Percentiles rank a stretch among this genome's conserved stretches.
Conservation (phyloP, 805 yeast genomes). For the Saccharomycopsis synnaedendra region DNA sequence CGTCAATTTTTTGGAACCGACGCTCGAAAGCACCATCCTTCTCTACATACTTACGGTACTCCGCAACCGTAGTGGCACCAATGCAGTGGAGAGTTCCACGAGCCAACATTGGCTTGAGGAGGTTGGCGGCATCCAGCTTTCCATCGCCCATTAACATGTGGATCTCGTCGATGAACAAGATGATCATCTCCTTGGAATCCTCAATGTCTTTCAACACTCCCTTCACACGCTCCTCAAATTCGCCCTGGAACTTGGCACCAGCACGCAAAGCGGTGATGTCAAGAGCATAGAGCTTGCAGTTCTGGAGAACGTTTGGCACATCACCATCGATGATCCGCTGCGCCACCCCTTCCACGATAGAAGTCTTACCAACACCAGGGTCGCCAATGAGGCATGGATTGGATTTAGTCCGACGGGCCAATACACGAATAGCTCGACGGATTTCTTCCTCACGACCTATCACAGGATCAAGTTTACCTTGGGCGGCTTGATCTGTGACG, state of each 20-base stretch:
- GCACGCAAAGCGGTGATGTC: constrained; percentile 96
- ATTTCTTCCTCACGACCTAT: constrained; percentile 99
- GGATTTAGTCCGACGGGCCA: constrained; percentile 95
- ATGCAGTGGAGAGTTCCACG: constrained; percentile 94
- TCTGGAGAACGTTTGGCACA: constrained; percentile 79
- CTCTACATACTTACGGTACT: constrained; percentile 84
- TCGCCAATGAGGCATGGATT: constrained; percentile 97
- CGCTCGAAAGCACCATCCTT: constrained; percentile 99
- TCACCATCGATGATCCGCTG: constrained; percentile 93
- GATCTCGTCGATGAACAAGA: constrained; percentile 92
- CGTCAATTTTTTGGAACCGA: constrained; percentile 95
- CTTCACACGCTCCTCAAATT: constrained; percentile 94
- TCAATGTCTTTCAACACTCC: constrained; percentile 94
- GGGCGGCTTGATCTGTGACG: constrained; percentile 84
- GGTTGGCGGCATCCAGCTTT: constrained; percentile 92
- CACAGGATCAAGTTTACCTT: constrained; percentile 95
- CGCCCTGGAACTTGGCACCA: constrained; percentile 98
- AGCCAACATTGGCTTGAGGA: constrained; percentile 93
- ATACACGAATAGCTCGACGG: constrained; percentile 84
- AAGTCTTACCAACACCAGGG: constrained; percentile 98
- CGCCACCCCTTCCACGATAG: constrained; percentile 97
- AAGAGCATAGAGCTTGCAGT: constrained; percentile 72
- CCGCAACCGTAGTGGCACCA: constrained; percentile 95
- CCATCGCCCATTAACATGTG: constrained; percentile 99
- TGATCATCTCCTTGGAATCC: constrained; percentile 73